Evolutionary conservation across 2,329 filamentous ascomycete genomes (phyloP).

Genomic region (Elsinoe ampelina): DNA sequence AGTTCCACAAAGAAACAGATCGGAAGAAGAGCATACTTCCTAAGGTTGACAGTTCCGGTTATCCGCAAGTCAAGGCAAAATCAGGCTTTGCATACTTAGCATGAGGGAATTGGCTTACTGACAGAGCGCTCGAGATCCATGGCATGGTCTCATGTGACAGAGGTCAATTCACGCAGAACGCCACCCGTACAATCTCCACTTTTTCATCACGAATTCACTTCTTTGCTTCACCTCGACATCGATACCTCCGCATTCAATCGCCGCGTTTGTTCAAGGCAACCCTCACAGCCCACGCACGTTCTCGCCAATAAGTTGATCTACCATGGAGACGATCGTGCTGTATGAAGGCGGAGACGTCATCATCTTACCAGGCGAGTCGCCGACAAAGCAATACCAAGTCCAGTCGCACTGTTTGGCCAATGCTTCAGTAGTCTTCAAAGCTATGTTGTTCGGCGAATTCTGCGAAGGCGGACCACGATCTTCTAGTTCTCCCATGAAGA

Average conservation of each 20-base stretch:
- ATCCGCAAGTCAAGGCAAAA: constrained; percentile 20
- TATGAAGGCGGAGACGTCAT: neutral
- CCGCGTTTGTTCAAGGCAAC: no score
- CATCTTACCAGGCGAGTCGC: neutral
- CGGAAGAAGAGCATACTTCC: constrained; percentile 23
- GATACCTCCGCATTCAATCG: no score
- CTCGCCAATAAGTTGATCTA: no score
- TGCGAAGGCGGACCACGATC: neutral
- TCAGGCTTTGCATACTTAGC: constrained; percentile 23
- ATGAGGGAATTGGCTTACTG: neutral
- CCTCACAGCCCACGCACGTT: no score
- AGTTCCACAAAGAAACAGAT: constrained; percentile 22
- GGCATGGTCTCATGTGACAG: no score
- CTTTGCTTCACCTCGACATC: no score
- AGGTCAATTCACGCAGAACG: no score
- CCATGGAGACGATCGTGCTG: neutral
- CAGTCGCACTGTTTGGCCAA: neutral
- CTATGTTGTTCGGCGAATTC: neutral
- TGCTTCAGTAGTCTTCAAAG: neutral
- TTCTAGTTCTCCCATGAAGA: neutral
- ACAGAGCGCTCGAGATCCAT: no score
- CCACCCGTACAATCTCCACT: no score
- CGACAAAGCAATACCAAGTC: neutral
- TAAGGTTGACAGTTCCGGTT: constrained; percentile 23
- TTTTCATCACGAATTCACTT: no score